A percentile compares a stretch with the other conserved stretches of the same genome.
Evolutionary conservation across 2,329 filamentous ascomycete species (phyloP).

Genomic region (Cladosporium sp.): DNA sequence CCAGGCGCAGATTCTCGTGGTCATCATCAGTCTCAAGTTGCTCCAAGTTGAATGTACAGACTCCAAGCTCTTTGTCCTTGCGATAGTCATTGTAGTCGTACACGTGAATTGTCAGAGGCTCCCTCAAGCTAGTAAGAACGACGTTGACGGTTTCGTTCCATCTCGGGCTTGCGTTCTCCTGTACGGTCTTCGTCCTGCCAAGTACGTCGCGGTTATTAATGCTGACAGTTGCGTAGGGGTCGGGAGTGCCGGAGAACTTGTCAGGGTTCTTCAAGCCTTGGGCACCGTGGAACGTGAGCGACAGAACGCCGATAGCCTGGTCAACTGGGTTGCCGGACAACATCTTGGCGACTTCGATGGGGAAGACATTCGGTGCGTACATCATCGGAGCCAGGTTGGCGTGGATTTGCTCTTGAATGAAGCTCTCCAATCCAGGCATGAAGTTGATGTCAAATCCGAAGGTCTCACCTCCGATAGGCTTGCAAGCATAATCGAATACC

Average conservation of each 20-base stretch:
- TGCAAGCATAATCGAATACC: conserved; percentile 93
- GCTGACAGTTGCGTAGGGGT: conserved; percentile 82
- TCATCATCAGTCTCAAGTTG: conserved; percentile 70
- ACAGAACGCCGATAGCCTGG: conserved; percentile 89
- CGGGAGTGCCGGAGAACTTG: conserved; percentile 84
- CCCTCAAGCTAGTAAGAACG: conserved; percentile 85
- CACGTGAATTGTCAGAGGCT: conserved; percentile 76
- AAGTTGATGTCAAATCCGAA: conserved; percentile 99
- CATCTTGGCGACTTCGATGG: conserved; percentile 98
- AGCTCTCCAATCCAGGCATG: conserved; percentile 86
- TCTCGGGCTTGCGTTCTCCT: conserved; percentile 77
- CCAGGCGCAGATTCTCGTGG: conserved; percentile 78
- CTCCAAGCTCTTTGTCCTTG: conserved; percentile 92
- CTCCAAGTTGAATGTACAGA: conserved; percentile 79
- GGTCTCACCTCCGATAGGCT: conserved; percentile 88
- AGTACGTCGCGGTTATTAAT: conserved; percentile 78
- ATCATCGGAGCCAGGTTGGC: conserved; percentile 93
- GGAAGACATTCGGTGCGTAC: conserved; percentile 96
- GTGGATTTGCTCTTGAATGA: conserved; percentile 96
- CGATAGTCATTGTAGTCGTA: conserved; percentile 94
- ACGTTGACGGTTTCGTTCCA: conserved; percentile 98
- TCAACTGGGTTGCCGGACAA: conserved; percentile 89
- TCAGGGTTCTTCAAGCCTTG: conserved; percentile 92
- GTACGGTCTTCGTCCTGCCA: conserved; percentile 81
- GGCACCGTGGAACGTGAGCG: conserved; percentile 84